These are phyloP conservation scores for Suillus bovinus DNA, from an alignment of 768 basidiomycete genomes.

Conservation along the genomic window DNA sequence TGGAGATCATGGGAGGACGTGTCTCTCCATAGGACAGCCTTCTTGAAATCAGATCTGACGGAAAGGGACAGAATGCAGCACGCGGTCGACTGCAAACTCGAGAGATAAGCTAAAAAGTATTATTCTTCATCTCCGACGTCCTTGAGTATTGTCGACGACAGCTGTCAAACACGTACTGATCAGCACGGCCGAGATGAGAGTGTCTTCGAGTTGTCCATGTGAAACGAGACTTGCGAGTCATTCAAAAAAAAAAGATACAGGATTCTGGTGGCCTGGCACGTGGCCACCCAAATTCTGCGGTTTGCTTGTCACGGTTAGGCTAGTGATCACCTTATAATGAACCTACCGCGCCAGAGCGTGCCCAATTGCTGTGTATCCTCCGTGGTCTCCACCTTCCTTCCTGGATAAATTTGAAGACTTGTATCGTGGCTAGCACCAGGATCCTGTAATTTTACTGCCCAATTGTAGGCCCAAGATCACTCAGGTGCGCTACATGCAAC, in stretches of 20 bases:
- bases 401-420: conserved; percentile 7
- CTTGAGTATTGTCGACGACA: background rate
- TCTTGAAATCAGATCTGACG: background rate
- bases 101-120: conserved; percentile 5
- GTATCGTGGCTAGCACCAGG: background rate
- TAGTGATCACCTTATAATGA: conserved; percentile 30
- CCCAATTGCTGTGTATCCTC: conserved; percentile 5
- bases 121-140: conserved; percentile 1
- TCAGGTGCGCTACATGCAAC: conserved; percentile 6
- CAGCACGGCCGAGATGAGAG: conserved; percentile 3
- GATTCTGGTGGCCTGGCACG: conserved; percentile 25
- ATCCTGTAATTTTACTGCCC: conserved; percentile 3
- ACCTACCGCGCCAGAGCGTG: conserved; percentile 12
- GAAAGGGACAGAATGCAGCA: background rate
- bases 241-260: conserved; percentile 1
- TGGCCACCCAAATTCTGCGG: conserved; percentile 28
- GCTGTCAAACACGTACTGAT: conserved; percentile 6
- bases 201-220: conserved; percentile 4
- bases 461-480: conserved; percentile 7
- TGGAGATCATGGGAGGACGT: background rate
- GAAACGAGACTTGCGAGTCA: conserved; percentile 9
- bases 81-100: background rate
- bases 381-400: conserved; percentile 9
- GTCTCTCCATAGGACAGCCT: background rate
- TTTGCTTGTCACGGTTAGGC: conserved; percentile 23